Evolutionary conservation across 192 early-diverging fungal genomes (phyloP).

Genomic region (Coemansia reversa): DNA sequence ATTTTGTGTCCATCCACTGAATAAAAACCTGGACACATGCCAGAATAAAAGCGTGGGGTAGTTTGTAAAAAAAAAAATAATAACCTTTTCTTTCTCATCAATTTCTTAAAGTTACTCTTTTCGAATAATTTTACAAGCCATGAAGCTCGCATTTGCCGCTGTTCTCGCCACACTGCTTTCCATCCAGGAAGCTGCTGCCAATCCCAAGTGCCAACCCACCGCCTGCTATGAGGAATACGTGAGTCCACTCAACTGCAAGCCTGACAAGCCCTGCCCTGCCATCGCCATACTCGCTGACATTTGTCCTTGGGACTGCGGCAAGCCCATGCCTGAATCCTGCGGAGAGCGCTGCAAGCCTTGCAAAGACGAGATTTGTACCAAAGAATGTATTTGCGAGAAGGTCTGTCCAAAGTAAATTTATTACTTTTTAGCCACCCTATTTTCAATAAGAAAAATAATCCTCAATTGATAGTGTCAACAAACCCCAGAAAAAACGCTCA

Average conservation of each 20-base stretch:
- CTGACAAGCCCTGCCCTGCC: conserved; percentile 17
- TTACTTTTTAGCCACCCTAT: not conserved
- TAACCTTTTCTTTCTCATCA: not conserved
- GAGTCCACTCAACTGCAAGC: conserved; percentile 8
- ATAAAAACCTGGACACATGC: not conserved
- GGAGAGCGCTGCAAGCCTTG: conserved; percentile 44
- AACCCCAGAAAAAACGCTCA: too few species aligned
- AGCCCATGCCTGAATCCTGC: conserved; percentile 20
- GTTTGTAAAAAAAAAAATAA: not conserved
- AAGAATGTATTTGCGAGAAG: conserved; percentile 39
- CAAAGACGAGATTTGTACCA: conserved; percentile 31
- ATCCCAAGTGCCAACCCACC: conserved; percentile 21
- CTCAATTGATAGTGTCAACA: not conserved
- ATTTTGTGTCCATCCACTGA: too few species aligned
- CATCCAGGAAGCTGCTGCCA: conserved; percentile 8
- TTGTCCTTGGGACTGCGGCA: conserved; percentile 41
- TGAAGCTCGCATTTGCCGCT: conserved; percentile 9
- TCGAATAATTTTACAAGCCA: not conserved
- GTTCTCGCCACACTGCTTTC: not conserved
- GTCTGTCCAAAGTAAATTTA: conserved; percentile 25
- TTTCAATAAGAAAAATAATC: not conserved
- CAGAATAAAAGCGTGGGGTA: not conserved
- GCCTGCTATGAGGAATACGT: conserved; percentile 25
- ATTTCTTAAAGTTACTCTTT: not conserved
- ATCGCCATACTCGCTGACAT: conserved; percentile 11